Evolutionary conservation across 371 early-diverging fungal genomes (phyloP).

Genomic region (Batkoa obscura): DNA sequence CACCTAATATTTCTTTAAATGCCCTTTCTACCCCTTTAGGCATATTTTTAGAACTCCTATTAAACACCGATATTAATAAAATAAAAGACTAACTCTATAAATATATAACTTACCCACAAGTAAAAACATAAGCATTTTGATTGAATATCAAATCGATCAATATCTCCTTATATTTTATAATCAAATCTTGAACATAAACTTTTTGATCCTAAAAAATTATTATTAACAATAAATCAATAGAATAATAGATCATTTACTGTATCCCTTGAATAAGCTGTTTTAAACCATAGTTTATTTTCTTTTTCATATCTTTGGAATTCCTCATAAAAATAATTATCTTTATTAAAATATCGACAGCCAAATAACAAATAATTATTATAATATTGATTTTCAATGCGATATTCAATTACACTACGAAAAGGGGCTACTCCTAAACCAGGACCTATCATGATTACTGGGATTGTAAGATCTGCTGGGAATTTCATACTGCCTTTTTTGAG

Average conservation of each 20-base stretch:
- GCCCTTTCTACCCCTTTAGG: too few relatives aligned
- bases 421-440: conserved; percentile 86
- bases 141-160: conserved; percentile 45
- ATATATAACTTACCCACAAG: conserved; percentile 36
- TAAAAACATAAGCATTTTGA: conserved; percentile 31
- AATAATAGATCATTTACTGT: conserved; percentile 16
- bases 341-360: conserved; percentile 49
- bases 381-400: conserved; percentile 24
- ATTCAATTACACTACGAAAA: conserved; percentile 67
- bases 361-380: conserved; percentile 52
- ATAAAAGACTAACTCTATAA: too few relatives aligned
- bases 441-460: conserved; percentile 52
- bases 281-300: conserved; percentile 29
- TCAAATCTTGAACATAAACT: conserved; percentile 46
- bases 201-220: conserved; percentile 10
- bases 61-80: too few relatives aligned
- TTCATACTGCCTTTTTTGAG: conserved; percentile 55
- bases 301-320: conserved; percentile 32
- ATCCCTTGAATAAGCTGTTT: conserved; percentile 65
- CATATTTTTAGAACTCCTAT: too few relatives aligned
- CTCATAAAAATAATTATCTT: conserved; percentile 50
- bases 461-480: conserved; percentile 23
- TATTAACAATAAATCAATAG: too few relatives aligned
- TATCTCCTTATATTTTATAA: conserved; percentile 25
- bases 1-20: too few relatives aligned